Evolutionary conservation across 177 flowering plant species (phyloP), one percentile per base, ranked within the genome.

Genomic region (Tripterygium wilfordii): DNA sequence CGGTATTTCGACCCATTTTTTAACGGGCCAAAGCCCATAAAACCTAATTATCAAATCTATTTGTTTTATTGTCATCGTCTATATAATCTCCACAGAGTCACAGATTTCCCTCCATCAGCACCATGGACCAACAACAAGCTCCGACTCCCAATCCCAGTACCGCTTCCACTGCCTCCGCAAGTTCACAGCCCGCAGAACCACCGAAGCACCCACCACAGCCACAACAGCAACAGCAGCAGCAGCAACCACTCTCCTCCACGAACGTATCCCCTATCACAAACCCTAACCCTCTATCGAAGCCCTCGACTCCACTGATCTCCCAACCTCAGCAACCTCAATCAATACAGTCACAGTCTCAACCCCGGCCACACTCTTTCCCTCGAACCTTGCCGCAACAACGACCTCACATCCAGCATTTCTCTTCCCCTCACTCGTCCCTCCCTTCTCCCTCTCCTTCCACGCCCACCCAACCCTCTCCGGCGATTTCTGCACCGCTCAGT

Each of bases 371-470:
- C 16, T 35, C 48, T 8, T 41, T 46, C 18, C 7, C 40, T 9
- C 45, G 56, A 40, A 56, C 72, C 26, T n/a, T n/a, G n/a, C 65
- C 65, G 62, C 77, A 57, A 25, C 77, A 59, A 21, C 69, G 39
- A 9, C 32, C 62, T 4, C 43, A 60, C 17, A 58, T 41, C 19
- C 20, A 54, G 6, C 66, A 67, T 14, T 68, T 64, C 38, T 55
- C 63, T 2, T 56, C 48, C 17, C 41, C 23, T 16, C 40, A 15
- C 29, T 23, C 45, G 18, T 49, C 52, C 3, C 31, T 36, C 10
- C 12, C 50, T 14, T 27, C 60, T 18, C 41, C 68, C 24, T 31
- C 71, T 5, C 10, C 62, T 4, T 31, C 67, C 29, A 28, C 53
- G 10, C 10, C 64, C 2, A 20, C 66, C 2, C 42, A 49, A 8